Base-by-base conservation (phyloP, 2,329 filamentous ascomycete genomes). In the Scleromitrula shiraiana region DNA sequence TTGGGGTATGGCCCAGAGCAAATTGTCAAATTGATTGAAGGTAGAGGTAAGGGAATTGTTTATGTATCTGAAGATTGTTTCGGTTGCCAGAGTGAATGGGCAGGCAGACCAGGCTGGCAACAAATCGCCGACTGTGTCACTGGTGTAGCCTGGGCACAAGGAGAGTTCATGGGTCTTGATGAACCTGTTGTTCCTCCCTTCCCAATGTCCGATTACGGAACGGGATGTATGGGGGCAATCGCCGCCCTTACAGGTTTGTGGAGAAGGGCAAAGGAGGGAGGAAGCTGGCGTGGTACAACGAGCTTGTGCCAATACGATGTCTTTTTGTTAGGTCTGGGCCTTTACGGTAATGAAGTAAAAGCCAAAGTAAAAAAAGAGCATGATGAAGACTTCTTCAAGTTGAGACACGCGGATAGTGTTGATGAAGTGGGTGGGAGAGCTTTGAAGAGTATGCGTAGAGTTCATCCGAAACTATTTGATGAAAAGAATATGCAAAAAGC, bases 21-120 rank as follows among this genome's bases (percentile, higher is more conserved):
- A 22, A 69, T 86, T 8, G 65, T 73, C 0, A 65, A 73, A 5
- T 60, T 81, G 27, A 76, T 76, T 1, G 67, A 71, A 49, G 64
- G 70, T 50, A 71, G 81, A 15, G 73, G 76, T 3, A 78, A 74
- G 58, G 83, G 82, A 1, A 75, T 82, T 27, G 72, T 87, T 6
- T 84, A 85, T 57, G 79, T 85, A 7, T 75, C 77, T 27, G 83
- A 88, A 62, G 81, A 87, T 61, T 87, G 83, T 61, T 87, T 86
- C 56, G 83, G 83, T 1, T 79, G 76, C 27, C 67, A 73, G 24
- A 77, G 74, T 5, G 77, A 82, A 50, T 86, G 82, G 82, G 73
- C 76, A 1, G 65, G 67, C 7, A 71, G 82, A 3, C 76, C 80
- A 5, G 83, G 83, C 6, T 87, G 83, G 83, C 83, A 85, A 59